phyloP scores from a whole-genome alignment of 768 basidiomycete genomes.

The Leccinellum albellum region DNA sequence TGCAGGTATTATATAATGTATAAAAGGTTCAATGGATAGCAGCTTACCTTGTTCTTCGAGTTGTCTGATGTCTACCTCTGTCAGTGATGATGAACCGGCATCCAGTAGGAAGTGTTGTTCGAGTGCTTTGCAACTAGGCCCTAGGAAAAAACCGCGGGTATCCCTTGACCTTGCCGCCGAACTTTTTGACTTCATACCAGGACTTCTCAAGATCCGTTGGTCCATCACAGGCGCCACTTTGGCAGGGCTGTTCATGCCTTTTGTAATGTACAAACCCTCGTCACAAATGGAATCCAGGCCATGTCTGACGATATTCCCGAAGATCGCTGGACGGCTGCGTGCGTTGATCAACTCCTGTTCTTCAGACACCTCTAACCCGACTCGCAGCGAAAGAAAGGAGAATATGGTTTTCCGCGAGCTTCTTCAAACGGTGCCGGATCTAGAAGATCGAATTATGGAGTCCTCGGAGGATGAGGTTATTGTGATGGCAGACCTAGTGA shows the following conservation, averaged over 20 bases:
- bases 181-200: no score
- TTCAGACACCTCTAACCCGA: not conserved
- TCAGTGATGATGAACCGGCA: not conserved
- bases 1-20: no score
- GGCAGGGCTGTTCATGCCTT: not conserved
- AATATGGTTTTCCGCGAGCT: not conserved
- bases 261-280: not conserved
- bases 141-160: not conserved
- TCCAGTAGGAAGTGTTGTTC: not conserved
- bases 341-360: not conserved
- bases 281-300: not conserved
- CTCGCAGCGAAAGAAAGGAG: not conserved
- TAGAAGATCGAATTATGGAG: not conserved
- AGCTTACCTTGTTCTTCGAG: not conserved
- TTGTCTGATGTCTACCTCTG: not conserved
- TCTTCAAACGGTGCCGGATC: not conserved
- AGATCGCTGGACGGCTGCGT: not conserved
- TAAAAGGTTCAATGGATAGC: not conserved
- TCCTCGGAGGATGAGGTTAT: not conserved
- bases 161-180: not conserved
- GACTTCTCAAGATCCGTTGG: not conserved
- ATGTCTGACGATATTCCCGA: not conserved
- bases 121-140: not conserved
- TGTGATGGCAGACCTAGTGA: not conserved
- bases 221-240: not conserved